These are phyloP conservation scores for Iberis amara DNA, from an alignment of 441 rosid genomes.

Conservation along the genomic window DNA sequence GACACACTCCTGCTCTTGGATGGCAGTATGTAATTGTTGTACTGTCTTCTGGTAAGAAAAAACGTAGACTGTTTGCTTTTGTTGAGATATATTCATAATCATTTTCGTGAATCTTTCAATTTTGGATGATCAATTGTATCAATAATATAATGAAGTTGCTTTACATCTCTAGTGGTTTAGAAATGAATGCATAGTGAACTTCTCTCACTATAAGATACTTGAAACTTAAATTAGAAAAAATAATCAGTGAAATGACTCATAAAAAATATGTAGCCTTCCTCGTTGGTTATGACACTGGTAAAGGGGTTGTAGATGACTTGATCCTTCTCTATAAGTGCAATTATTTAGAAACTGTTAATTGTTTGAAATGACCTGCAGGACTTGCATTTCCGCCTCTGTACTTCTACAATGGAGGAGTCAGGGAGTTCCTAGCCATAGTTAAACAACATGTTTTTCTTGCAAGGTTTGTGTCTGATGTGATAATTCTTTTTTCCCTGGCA, in stretches of 20 bases:
- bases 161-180: background rate
- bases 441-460: constrained; percentile 82
- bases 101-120: background rate
- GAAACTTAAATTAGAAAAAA: no score
- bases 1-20: constrained; percentile 86
- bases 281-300: constrained; percentile 5
- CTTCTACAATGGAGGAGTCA: constrained; percentile 93
- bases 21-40: constrained; percentile 94
- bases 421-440: constrained; percentile 78
- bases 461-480: constrained; percentile 46
- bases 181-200: no score
- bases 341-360: constrained; percentile 1
- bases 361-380: constrained; percentile 45
- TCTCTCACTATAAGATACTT: no score
- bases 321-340: background rate
- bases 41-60: constrained; percentile 70
- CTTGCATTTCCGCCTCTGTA: constrained; percentile 90
- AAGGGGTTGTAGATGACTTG: background rate
- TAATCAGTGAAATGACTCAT: no score
- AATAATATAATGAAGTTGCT: background rate
- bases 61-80: constrained; percentile 1
- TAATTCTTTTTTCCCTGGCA: background rate
- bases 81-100: background rate
- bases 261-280: no score
- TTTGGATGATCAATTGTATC: background rate